Evolutionary conservation across 768 basidiomycete genomes (phyloP).

Genomic region (Xerocomus spinulosus): DNA sequence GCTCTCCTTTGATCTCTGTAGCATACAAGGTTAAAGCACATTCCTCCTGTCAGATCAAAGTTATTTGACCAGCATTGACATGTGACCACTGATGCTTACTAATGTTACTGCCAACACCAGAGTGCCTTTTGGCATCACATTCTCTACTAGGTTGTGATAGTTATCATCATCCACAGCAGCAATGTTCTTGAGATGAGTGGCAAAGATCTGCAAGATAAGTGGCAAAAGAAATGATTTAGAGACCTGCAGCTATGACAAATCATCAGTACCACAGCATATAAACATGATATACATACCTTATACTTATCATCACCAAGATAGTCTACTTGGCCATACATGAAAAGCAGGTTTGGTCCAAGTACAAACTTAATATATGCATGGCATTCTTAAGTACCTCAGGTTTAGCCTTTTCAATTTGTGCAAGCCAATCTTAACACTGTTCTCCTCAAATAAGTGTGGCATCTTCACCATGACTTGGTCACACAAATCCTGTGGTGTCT

Average conservation of each 20-base stretch:
- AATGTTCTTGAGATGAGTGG: background rate
- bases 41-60: background rate
- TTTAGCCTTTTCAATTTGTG: background rate
- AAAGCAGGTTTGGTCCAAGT: background rate
- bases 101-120: background rate
- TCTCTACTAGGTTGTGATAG: background rate
- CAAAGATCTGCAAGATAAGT: background rate
- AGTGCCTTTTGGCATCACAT: background rate
- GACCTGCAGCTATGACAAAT: background rate
- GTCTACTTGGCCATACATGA: background rate
- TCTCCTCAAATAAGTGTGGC: background rate
- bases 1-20: background rate
- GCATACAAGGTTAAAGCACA: background rate
- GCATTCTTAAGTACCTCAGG: background rate
- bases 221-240: background rate
- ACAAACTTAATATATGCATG: background rate
- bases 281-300: background rate
- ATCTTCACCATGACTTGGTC: background rate
- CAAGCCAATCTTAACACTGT: background rate
- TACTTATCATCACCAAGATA: background rate
- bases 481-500: background rate
- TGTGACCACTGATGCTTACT: background rate
- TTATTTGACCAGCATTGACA: background rate
- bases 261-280: background rate
- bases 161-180: background rate